Evolutionary conservation across 768 basidiomycete species (phyloP), one percentile per base, ranked within the genome.

Genomic region (Russula virescens): DNA sequence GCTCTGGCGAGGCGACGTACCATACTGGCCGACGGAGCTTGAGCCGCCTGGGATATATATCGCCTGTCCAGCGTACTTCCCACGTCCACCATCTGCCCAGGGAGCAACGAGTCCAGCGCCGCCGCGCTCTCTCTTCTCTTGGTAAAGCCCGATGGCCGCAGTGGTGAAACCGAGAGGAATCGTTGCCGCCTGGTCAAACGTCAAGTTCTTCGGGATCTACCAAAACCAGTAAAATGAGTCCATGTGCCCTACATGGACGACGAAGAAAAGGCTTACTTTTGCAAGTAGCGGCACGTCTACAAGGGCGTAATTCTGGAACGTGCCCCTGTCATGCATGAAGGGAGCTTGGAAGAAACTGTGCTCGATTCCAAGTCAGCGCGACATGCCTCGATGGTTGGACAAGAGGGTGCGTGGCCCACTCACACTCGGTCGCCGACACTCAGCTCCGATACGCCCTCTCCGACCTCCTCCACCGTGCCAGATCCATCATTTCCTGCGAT

Each of bases 121-220:
- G n/a, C n/a, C n/a, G n/a, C n/a, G n/a, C n/a, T n/a, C n/a, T n/a
- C n/a, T n/a, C n/a, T n/a, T n/a, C n/a, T n/a, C n/a, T n/a, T n/a
- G n/a, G n/a, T n/a, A n/a, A n/a, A n/a, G n/a, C n/a, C n/a, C n/a
- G n/a, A n/a, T n/a, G n/a, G n/a, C n/a, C n/a, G n/a, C n/a, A n/a
- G n/a, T n/a, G n/a, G n/a, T n/a, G n/a, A n/a, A n/a, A n/a, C n/a
- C n/a, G n/a, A n/a, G n/a, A n/a, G n/a, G n/a, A n/a, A n/a, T n/a
- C n/a, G n/a, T n/a, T n/a, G n/a, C n/a, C n/a, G n/a, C n/a, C n/a
- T n/a, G n/a, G n/a, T n/a, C n/a, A n/a, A n/a, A n/a, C n/a, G n/a
- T n/a, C n/a, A n/a, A n/a, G n/a, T n/a, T n/a, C n/a, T n/a, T 21
- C 21, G 83, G 83, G 45, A 84, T 78, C 79, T 82, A 50, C n/a